Conservation (phyloP, 495 filamentous ascomycete genomes). For the Pyrenula massariospora region DNA sequence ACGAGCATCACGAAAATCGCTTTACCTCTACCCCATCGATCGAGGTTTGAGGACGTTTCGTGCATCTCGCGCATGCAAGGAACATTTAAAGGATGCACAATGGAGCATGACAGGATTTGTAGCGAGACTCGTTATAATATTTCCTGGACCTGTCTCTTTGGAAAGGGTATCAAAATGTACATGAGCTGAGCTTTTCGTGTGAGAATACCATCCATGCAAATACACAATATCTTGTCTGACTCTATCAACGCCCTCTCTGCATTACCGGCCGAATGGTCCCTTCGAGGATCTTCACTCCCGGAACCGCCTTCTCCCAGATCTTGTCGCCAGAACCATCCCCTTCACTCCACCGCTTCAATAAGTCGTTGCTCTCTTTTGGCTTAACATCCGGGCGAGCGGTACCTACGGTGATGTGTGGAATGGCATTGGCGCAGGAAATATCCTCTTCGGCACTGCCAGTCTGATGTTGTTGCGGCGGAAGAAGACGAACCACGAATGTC, state of each 20-base stretch:
- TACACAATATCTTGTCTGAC: background rate
- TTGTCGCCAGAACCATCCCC: conserved; percentile 28
- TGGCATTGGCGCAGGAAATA: conserved; percentile 52
- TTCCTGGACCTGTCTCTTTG: too few relatives aligned
- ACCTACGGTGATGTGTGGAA: conserved; percentile 85
- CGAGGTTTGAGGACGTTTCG: too few relatives aligned
- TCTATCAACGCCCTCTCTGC: conserved; percentile 21
- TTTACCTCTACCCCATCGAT: background rate
- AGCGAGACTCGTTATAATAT: too few relatives aligned
- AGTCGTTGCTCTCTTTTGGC: conserved; percentile 84
- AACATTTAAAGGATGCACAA: too few relatives aligned
- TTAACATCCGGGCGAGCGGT: conserved; percentile 63
- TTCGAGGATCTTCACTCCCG: conserved; percentile 29
- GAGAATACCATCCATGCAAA: too few relatives aligned
- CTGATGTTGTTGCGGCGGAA: conserved; percentile 12
- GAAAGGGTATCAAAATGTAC: background rate
- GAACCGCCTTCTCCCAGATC: conserved; percentile 31
- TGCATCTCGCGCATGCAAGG: too few relatives aligned
- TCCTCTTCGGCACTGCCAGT: conserved; percentile 3
- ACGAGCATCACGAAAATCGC: background rate
- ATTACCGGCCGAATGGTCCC: conserved; percentile 30
- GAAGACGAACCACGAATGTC: conserved; percentile 70
- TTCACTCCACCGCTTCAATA: conserved; percentile 59
- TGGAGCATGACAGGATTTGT: too few relatives aligned
- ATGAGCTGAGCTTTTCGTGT: background rate